Percentiles rank a stretch among this genome's conserved stretches.
Conservation (phyloP, 164 flowering plant genomes). For the Nymphaea colorata region DNA sequence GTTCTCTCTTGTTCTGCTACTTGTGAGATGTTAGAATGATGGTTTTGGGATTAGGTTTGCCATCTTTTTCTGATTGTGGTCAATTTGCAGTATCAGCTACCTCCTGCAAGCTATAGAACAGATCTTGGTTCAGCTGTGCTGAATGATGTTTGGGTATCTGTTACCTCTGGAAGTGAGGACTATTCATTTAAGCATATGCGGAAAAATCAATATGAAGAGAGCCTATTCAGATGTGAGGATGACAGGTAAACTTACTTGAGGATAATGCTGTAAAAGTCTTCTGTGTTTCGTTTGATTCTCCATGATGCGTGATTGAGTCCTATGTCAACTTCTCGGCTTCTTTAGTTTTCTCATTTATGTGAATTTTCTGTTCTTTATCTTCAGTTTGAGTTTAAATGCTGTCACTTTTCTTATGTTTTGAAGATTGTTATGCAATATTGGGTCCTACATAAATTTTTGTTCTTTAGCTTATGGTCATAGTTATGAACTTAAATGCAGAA, state of each 20-base stretch:
- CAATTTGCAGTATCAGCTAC: constrained; percentile 65
- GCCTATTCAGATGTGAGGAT: constrained; percentile 95
- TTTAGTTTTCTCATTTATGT: no score
- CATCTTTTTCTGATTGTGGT: neutral
- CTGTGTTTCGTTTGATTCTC: neutral
- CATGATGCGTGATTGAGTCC: neutral
- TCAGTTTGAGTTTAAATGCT: no score
- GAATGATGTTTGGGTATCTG: constrained; percentile 97
- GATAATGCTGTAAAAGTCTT: neutral
- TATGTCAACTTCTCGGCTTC: no score
- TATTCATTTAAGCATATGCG: constrained; percentile 99
- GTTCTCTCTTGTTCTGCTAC: neutral
- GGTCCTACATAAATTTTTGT: no score
- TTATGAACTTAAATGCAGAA: no score
- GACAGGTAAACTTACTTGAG: constrained; percentile 46
- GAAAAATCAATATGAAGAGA: constrained; percentile 97
- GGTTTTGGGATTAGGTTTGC: neutral
- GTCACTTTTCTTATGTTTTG: no score
- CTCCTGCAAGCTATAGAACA: constrained; percentile 73
- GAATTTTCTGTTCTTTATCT: no score
- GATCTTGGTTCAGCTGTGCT: constrained; percentile 72
- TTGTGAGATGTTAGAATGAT: no score
- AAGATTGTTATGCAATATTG: no score
- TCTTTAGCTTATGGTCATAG: no score
- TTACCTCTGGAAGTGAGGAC: constrained; percentile 97